Evolutionary conservation across 1,284 basidiomycete species (phyloP).

Genomic region (Xanthoconium separans): DNA sequence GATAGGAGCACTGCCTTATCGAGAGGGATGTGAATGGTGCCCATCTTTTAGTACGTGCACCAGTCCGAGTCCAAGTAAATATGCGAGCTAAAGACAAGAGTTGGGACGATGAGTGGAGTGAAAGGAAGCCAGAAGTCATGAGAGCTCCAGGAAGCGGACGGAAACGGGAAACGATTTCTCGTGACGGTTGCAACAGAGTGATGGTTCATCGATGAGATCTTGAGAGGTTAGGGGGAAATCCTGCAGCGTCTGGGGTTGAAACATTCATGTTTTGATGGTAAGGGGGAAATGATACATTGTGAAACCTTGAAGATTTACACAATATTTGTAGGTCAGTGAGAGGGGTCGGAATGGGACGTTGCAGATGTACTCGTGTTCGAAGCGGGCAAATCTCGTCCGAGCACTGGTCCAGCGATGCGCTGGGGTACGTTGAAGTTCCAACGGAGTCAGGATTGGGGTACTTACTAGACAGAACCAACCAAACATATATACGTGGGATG

Average conservation of each 20-base stretch:
- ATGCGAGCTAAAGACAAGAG: background rate
- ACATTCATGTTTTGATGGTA: background rate
- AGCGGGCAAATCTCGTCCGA: background rate
- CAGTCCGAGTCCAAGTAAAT: background rate
- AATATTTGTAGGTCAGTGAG: background rate
- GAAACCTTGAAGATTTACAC: background rate
- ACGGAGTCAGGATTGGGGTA: too few relatives aligned
- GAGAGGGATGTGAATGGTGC: background rate
- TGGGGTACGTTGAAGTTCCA: too few relatives aligned
- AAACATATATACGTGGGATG: too few relatives aligned
- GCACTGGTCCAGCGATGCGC: background rate
- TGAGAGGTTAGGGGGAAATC: background rate
- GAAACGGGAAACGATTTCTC: background rate
- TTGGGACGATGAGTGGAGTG: background rate
- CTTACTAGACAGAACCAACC: too few relatives aligned
- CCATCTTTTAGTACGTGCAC: background rate
- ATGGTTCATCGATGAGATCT: background rate
- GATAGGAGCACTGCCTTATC: conserved; percentile 1
- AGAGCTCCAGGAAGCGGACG: background rate
- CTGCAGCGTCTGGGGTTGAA: background rate
- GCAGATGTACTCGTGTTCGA: background rate
- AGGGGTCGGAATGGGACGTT: background rate
- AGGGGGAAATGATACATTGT: background rate
- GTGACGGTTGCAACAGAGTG: background rate
- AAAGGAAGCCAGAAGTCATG: background rate